Conservation (phyloP, 2,329 filamentous ascomycete species). For the Fusarium guadeloupense region DNA sequence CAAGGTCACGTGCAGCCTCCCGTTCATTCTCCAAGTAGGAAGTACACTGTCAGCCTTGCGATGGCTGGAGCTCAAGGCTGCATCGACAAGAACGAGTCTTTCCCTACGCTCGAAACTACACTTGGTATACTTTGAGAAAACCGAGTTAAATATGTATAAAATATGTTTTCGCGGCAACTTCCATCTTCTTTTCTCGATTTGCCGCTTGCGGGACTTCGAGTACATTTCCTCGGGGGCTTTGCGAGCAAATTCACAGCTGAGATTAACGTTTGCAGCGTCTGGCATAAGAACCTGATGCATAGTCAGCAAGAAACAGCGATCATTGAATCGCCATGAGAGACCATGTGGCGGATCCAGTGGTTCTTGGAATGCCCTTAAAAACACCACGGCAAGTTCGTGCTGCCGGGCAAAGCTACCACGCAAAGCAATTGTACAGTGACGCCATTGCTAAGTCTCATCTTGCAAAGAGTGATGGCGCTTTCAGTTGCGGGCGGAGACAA, state of each 20-base stretch:
- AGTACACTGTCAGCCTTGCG: conserved; percentile 16
- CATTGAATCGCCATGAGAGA: background rate
- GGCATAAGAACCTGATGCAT: too few relatives aligned
- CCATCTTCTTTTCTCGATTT: too few relatives aligned
- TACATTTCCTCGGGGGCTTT: too few relatives aligned
- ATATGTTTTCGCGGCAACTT: too few relatives aligned
- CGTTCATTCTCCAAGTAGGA: background rate
- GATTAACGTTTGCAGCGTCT: too few relatives aligned
- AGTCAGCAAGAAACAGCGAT: background rate
- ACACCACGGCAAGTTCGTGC: background rate
- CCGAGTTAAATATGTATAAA: too few relatives aligned
- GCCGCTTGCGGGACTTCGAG: too few relatives aligned
- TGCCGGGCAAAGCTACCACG: background rate
- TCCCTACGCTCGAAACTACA: background rate
- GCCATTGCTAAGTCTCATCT: conserved; percentile 11
- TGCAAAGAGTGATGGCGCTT: background rate
- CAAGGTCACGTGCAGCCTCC: conserved; percentile 39
- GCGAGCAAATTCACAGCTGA: too few relatives aligned
- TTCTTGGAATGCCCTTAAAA: background rate
- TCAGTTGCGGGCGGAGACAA: background rate
- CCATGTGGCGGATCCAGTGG: background rate
- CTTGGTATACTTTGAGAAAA: too few relatives aligned
- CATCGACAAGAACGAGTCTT: background rate
- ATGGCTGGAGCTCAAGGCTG: background rate
- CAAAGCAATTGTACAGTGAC: background rate